Evolutionary conservation across 1,284 basidiomycete species (phyloP).

Genomic region (Naganishia liquefaciens): DNA sequence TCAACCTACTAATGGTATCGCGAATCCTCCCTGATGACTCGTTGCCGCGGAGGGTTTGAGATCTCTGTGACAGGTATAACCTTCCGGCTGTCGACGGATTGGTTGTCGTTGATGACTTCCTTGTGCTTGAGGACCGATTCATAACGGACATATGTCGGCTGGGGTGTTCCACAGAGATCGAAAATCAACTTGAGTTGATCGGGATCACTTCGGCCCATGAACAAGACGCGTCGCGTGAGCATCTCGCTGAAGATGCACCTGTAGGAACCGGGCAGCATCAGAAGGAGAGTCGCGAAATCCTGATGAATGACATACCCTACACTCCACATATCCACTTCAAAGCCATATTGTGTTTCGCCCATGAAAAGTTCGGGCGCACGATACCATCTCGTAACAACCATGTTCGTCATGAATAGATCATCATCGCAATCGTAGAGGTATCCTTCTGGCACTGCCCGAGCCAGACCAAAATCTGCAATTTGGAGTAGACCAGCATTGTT

Average conservation of each 20-base stretch:
- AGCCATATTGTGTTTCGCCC: slow-evolving; percentile 84
- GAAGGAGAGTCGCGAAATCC: background rate
- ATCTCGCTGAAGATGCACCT: slow-evolving; percentile 95
- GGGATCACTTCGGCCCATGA: slow-evolving; percentile 82
- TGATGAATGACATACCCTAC: slow-evolving; percentile 67
- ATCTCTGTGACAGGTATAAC: slow-evolving; percentile 36
- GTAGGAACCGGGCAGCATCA: slow-evolving; percentile 1
- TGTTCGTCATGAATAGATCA: slow-evolving; percentile 86
- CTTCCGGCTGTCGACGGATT: slow-evolving; percentile 46
- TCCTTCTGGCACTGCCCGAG: slow-evolving; percentile 62
- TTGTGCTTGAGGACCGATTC: slow-evolving; percentile 57
- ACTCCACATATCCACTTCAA: slow-evolving; percentile 98
- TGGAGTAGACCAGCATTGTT: slow-evolving; percentile 77
- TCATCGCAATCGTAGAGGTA: slow-evolving; percentile 55
- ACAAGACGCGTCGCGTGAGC: slow-evolving; percentile 83
- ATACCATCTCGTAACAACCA: slow-evolving; percentile 99
- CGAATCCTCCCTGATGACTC: slow-evolving; percentile 43
- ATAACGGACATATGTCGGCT: slow-evolving; percentile 76
- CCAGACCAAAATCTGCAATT: slow-evolving; percentile 97
- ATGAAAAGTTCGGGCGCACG: slow-evolving; percentile 92
- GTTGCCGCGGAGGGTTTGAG: slow-evolving; percentile 37
- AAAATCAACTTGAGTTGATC: slow-evolving; percentile 91
- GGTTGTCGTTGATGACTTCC: slow-evolving; percentile 29
- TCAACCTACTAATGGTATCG: slow-evolving; percentile 7
- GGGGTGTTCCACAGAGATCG: slow-evolving; percentile 82